Evolutionary conservation across 2,329 filamentous ascomycete species (phyloP).

Genomic region (Lasiodiplodia sp.): DNA sequence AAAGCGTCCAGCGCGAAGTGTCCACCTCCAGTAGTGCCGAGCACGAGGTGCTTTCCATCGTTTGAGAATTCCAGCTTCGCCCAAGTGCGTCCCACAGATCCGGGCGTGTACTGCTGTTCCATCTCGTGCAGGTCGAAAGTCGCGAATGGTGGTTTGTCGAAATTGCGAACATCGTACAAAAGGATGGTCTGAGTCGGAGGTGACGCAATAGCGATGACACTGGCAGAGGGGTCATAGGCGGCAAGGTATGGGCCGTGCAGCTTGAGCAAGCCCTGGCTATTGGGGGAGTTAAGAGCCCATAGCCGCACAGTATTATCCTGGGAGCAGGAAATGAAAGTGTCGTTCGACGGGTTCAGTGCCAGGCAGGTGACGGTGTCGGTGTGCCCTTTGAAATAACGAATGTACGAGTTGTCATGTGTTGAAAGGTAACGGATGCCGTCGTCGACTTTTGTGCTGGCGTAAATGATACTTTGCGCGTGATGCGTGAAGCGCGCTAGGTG

Average conservation of each 20-base stretch:
- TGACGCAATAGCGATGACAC: constrained; percentile 88
- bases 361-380: constrained; percentile 83
- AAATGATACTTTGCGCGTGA: constrained; percentile 87
- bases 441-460: constrained; percentile 95
- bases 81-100: constrained; percentile 63
- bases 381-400: constrained; percentile 95
- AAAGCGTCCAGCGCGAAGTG: constrained; percentile 97
- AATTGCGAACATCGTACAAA: constrained; percentile 93
- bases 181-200: constrained; percentile 80
- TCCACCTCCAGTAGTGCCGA: constrained; percentile 82
- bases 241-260: constrained; percentile 82
- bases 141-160: constrained; percentile 87
- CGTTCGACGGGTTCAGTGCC: constrained; percentile 81
- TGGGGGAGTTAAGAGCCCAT: constrained; percentile 85
- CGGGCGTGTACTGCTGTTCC: constrained; percentile 59
- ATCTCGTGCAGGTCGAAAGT: constrained; percentile 80
- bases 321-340: constrained; percentile 91
- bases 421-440: constrained; percentile 86
- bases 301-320: constrained; percentile 89
- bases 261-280: constrained; percentile 80
- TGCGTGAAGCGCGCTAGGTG: constrained; percentile 96
- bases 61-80: constrained; percentile 95
- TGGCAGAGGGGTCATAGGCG: constrained; percentile 90
- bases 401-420: constrained; percentile 94
- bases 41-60: constrained; percentile 84